Conservation (phyloP, 2,329 filamentous ascomycete species). For the Cercospora sp. region DNA sequence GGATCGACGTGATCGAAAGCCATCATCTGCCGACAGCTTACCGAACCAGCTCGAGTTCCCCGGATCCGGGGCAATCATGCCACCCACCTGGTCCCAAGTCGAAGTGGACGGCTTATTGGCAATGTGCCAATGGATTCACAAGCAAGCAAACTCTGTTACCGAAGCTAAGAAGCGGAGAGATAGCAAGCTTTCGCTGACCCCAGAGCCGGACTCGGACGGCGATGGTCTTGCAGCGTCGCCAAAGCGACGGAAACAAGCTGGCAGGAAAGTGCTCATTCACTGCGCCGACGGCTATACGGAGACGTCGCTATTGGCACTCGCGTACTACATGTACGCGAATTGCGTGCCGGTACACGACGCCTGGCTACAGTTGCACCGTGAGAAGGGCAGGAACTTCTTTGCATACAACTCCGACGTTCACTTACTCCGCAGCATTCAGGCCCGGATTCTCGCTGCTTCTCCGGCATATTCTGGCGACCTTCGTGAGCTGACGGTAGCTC, state of each 20-base stretch:
- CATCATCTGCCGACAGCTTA: constrained; percentile 42
- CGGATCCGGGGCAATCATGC: constrained; percentile 87
- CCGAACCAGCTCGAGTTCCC: constrained; percentile 75
- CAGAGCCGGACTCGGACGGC: constrained; percentile 51
- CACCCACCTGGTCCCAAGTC: constrained; percentile 76
- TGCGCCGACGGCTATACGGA: constrained; percentile 97
- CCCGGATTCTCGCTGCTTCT: constrained; percentile 71
- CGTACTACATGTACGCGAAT: constrained; percentile 91
- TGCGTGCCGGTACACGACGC: constrained; percentile 78
- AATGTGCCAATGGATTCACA: constrained; percentile 87
- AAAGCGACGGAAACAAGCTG: constrained; percentile 33
- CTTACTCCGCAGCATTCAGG: constrained; percentile 74
- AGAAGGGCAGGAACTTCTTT: constrained; percentile 88
- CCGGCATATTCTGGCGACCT: constrained; percentile 55
- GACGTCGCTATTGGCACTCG: constrained; percentile 81
- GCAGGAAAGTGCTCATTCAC: constrained; percentile 80
- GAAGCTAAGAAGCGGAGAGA: constrained; percentile 41
- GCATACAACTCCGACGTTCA: constrained; percentile 89
- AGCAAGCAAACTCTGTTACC: constrained; percentile 62
- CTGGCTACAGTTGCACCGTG: constrained; percentile 81
- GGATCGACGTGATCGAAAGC: constrained; percentile 24
- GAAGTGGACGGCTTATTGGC: constrained; percentile 84
- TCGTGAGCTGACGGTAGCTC: constrained; percentile 54
- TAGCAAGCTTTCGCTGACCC: constrained; percentile 44
- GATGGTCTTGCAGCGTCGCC: constrained; percentile 56